These are phyloP conservation scores for Pythium rhizo-oryzae DNA, from an alignment of 352 stramenopile genomes.

Conservation along the genomic window DNA sequence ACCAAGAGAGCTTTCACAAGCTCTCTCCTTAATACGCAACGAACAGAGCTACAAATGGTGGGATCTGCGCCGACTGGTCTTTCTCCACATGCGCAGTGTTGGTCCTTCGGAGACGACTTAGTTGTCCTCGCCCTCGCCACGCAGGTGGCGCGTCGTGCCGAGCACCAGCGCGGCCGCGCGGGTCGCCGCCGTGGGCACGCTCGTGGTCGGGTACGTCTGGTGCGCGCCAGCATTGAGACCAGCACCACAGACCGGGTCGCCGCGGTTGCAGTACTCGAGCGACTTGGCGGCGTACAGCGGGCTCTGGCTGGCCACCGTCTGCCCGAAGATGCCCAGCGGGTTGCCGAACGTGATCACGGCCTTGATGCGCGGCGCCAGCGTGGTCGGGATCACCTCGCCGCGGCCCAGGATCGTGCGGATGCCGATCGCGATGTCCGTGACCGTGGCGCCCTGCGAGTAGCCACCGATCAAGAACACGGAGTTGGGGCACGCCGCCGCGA, in stretches of 20 bases:
- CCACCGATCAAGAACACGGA: slow-evolving; percentile 9
- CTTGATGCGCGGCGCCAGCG: slow-evolving; percentile 32
- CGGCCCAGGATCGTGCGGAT: slow-evolving; percentile 32
- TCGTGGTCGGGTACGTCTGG: slow-evolving; percentile 11
- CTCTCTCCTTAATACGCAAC: no score
- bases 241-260: slow-evolving; percentile 16
- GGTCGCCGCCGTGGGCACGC: slow-evolving; percentile 1
- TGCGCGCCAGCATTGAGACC: slow-evolving; percentile 10
- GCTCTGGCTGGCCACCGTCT: slow-evolving; percentile 13
- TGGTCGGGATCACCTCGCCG: slow-evolving; percentile 27
- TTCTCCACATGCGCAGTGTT: no score
- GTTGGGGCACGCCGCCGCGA: slow-evolving; percentile 35
- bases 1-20: no score
- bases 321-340: slow-evolving; percentile 7
- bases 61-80: no score
- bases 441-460: slow-evolving; percentile 25
- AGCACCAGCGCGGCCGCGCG: slow-evolving; percentile 5
- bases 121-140: background rate
- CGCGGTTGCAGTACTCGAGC: slow-evolving; percentile 17
- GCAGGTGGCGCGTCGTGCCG: background rate
- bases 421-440: slow-evolving; percentile 37
- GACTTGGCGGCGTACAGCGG: slow-evolving; percentile 11
- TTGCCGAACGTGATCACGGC: slow-evolving; percentile 34
- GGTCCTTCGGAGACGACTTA: no score
- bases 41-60: no score